Evolutionary conservation across 495 filamentous ascomycete species (phyloP), one percentile per base, ranked within the genome.

Genomic region (Collariella sp.): DNA sequence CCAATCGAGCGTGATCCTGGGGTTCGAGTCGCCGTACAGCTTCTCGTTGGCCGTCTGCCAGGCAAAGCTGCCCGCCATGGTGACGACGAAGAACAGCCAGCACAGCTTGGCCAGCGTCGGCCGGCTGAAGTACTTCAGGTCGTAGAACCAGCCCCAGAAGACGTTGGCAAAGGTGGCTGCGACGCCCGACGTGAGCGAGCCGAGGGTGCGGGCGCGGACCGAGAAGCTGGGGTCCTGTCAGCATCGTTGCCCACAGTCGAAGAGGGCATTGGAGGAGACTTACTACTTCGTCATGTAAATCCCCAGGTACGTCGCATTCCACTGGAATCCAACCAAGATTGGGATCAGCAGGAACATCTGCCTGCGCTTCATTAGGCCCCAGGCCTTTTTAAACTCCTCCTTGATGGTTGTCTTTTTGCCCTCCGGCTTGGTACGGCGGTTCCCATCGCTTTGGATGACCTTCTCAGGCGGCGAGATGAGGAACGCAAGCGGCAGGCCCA

Each of bases 231-330:
- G 9, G 0, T 9, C 2, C 15, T 26, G 29, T 20, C 12, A 19
- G 19, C 12, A 7, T 11, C 13, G n/a, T n/a, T 12, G n/a, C n/a
- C n/a, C n/a, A n/a, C n/a, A n/a, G 10, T 23, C 22, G 26, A 31
- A 9, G 5, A 31, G 5, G 26, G 26, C 5, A 31, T 31, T 31
- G 22, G 2, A 24, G 2, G 12, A 23, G 2, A 49, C 46, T 13
- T 39, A 49, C 46, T 83, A 82, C 46, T 77, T 76, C 16, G 78
- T 76, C 57, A 81, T 68, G 62, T 81, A 82, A 55, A 80, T 82
- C n/a, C 75, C 73, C 31, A 76, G 66, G 41, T 83, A 82, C 3
- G 79, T 78, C 6, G 62, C 53, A 46, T 79, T 79, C 71, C 78
- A 82, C 42, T 76, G 74, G 45, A 74, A 75, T 0, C 77, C 76